Percentiles rank a stretch among this genome's conserved stretches.
Evolutionary conservation across 306 rosid genomes (phyloP).

Genomic region (Sphenostylis stenocarpa): DNA sequence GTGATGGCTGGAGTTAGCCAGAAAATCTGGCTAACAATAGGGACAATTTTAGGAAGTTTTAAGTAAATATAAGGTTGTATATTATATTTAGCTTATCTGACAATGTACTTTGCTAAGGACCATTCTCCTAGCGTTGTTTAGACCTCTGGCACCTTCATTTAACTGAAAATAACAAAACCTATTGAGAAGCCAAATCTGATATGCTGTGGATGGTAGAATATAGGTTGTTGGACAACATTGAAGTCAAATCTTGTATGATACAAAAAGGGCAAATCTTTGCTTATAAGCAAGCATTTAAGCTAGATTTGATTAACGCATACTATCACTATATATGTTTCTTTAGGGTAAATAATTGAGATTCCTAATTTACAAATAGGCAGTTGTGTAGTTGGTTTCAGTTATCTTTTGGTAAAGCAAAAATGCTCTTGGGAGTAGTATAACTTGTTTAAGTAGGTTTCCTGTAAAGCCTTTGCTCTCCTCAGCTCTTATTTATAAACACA

Average conservation of each 20-base stretch:
- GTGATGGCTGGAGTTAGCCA: neutral
- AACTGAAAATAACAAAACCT: neutral
- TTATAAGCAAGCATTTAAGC: neutral
- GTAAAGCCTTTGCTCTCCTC: neutral
- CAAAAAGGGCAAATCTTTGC: neutral
- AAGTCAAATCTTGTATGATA: neutral
- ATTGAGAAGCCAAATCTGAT: neutral
- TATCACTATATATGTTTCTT: neutral
- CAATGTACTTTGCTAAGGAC: neutral
- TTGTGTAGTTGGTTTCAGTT: neutral
- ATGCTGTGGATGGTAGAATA: neutral
- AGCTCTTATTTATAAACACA: neutral
- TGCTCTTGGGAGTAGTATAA: neutral
- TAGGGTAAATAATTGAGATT: neutral
- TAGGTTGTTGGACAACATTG: neutral
- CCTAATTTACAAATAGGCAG: neutral
- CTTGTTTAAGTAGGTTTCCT: constrained; percentile 20
- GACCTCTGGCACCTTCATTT: neutral
- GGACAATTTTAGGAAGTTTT: constrained; percentile 1
- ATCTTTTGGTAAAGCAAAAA: constrained; percentile 6
- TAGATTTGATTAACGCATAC: neutral
- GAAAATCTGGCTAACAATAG: neutral
- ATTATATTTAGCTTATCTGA: neutral
- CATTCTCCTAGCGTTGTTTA: neutral
- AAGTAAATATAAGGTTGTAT: neutral